Base-by-base conservation (phyloP, 495 filamentous ascomycete species). In the Lindgomyces ingoldianus region DNA sequence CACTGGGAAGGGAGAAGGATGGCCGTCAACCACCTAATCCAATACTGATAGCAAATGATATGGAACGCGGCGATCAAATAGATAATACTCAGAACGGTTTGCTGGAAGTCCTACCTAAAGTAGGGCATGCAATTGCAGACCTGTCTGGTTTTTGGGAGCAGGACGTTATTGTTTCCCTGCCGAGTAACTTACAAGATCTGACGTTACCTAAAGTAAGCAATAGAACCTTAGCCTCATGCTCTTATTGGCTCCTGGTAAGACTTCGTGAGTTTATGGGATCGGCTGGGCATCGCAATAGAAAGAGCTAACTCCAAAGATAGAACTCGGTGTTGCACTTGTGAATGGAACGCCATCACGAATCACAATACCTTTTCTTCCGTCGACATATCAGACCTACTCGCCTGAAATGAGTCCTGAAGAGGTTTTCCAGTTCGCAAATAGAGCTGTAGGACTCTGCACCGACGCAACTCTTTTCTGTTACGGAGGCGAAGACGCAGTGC, bases 211-310 rank as follows among this genome's bases (percentile, higher is more conserved):
- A 45, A 46, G 19, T 45, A 9, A 41, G 36, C 21, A 57, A 26
- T 25, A 36, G 39, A 16, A 25, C 54, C 19, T 10, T 45, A 16
- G 19, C 36, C 3, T 22, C 54, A 9, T 57, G 29, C 6, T 25
- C 27, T 9, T 57, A 44, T 39, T 57, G 54, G 36, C 54, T 57
- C 8, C 16, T 44, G 19, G 54, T 45, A 9, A 57, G 54, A 46
- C 39, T 57, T 11, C 33, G 54, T 57, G 12, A 57, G 30, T 44
- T 11, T 18, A 10, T 19, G 14, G 36, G n/a, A 26, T 24, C 4
- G n/a, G n/a, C n/a, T n/a, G n/a, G n/a, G n/a, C n/a, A n/a, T 26
- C 12, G 14, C 44, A 22, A 22, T 26, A 36, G 27, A 8, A 39
- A 39, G 33, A 27, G 10, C 36, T 52, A 33, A 52, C 22, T 6